These are phyloP conservation scores for Talaromyces sp. DNA, from an alignment of 2,329 filamentous ascomycete species.

Conservation along the genomic window DNA sequence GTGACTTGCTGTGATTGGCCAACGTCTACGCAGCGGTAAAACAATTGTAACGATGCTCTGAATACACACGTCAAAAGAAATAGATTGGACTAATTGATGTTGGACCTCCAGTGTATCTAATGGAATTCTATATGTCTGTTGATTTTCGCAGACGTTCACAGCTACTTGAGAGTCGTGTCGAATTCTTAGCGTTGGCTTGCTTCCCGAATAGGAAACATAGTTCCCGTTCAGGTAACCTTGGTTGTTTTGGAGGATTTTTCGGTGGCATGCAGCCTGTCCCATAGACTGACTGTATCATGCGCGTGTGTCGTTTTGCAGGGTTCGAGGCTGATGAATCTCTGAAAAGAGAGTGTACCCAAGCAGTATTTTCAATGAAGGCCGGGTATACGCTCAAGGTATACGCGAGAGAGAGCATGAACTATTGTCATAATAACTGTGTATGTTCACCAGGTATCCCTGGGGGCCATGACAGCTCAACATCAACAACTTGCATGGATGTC, in stretches of 20 bases:
- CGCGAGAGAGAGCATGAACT: too few species aligned
- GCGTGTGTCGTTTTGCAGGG: too few species aligned
- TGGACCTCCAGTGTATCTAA: too few species aligned
- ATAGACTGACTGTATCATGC: too few species aligned
- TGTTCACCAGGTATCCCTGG: too few species aligned
- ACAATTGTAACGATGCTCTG: not conserved
- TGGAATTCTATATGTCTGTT: too few species aligned
- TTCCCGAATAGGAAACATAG: conserved; percentile 1
- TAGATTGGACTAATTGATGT: not conserved
- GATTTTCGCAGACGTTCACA: not conserved
- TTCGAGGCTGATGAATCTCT: too few species aligned
- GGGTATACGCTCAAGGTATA: too few species aligned
- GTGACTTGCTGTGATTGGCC: not conserved
- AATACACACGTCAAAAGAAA: not conserved
- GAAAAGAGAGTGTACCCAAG: too few species aligned
- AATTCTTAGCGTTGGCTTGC: not conserved
- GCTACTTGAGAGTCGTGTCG: not conserved
- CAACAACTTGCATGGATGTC: not conserved
- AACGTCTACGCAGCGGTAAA: not conserved
- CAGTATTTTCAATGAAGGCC: too few species aligned
- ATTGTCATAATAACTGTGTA: too few species aligned
- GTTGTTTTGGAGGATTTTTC: not conserved
- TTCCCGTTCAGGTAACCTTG: conserved; percentile 5
- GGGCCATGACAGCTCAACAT: too few species aligned
- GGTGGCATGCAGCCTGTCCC: not conserved